Evolutionary conservation across 768 basidiomycete genomes (phyloP).

Genomic region (Gautieria morchelliformis): DNA sequence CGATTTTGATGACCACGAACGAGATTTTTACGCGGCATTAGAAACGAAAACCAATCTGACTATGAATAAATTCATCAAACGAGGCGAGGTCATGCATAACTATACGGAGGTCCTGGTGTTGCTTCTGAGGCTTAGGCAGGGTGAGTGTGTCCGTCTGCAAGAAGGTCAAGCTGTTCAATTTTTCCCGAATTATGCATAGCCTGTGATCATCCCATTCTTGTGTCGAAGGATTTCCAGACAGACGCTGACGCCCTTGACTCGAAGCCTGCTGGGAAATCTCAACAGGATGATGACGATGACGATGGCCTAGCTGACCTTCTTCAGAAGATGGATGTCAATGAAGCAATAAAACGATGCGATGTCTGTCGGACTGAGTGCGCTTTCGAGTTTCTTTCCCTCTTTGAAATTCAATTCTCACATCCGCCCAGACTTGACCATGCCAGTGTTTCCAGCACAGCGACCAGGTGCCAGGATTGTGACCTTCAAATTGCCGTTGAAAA

Average conservation of each 20-base stretch:
- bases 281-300: constrained; percentile 45
- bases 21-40: constrained; percentile 67
- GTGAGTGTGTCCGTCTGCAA: constrained; percentile 28
- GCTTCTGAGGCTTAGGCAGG: constrained; percentile 81
- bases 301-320: constrained; percentile 66
- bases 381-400: background rate
- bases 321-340: constrained; percentile 51
- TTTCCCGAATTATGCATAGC: constrained; percentile 34
- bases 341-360: constrained; percentile 48
- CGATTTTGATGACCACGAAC: constrained; percentile 67
- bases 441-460: constrained; percentile 32
- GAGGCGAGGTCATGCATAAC: constrained; percentile 39
- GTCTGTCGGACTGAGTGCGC: constrained; percentile 67
- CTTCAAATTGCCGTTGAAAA: constrained; percentile 38
- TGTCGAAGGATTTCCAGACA: constrained; percentile 62
- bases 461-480: constrained; percentile 50
- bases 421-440: constrained; percentile 26
- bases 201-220: constrained; percentile 81
- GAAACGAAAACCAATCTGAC: constrained; percentile 41
- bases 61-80: constrained; percentile 59
- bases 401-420: background rate
- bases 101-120: constrained; percentile 66
- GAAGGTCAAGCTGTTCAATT: background rate
- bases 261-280: constrained; percentile 39
- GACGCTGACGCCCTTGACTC: constrained; percentile 75